These are phyloP conservation scores for Achaetomiella virescens DNA, from an alignment of 495 filamentous ascomycete species.

Conservation along the genomic window DNA sequence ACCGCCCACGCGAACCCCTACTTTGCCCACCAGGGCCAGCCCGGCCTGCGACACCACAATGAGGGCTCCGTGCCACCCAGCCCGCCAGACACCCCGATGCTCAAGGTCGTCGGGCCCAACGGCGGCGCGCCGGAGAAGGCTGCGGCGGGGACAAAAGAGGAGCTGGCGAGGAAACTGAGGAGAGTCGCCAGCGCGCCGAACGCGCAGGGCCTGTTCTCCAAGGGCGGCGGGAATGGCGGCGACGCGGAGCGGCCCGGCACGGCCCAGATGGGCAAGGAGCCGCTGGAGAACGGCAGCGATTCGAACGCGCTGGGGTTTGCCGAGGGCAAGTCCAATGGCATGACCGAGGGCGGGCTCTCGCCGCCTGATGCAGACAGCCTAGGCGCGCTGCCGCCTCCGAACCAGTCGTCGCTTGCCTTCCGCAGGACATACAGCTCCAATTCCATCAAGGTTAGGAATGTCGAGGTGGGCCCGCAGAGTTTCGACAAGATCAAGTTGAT, in stretches of 20 bases:
- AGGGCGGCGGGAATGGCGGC: constrained; percentile 11
- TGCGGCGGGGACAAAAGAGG: constrained; percentile 78
- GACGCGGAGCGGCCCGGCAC: constrained; percentile 65
- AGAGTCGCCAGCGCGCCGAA: constrained; percentile 95
- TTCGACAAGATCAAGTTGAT: constrained; percentile 99
- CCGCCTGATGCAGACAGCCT: constrained; percentile 25
- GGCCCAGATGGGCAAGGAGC: constrained; percentile 73
- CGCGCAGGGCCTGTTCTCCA: constrained; percentile 84
- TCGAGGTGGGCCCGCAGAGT: constrained; percentile 90
- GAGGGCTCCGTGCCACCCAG: constrained; percentile 92
- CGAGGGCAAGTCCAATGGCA: constrained; percentile 31
- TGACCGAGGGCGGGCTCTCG: constrained; percentile 14
- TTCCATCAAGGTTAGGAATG: constrained; percentile 94
- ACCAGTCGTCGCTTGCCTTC: constrained; percentile 59
- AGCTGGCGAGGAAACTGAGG: constrained; percentile 83
- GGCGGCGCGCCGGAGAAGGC: constrained; percentile 53
- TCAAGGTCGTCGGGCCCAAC: constrained; percentile 66
- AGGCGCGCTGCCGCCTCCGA: constrained; percentile 41
- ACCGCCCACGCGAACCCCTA: constrained; percentile 96
- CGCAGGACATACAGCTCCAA: constrained; percentile 97
- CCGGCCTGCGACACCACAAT: constrained; percentile 87
- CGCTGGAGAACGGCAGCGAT: constrained; percentile 53
- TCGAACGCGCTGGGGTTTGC: constrained; percentile 50
- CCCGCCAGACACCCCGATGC: constrained; percentile 82
- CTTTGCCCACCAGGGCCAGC: constrained; percentile 93